Evolutionary conservation across 495 filamentous ascomycete genomes (phyloP).

Genomic region (Parmelia sp.): DNA sequence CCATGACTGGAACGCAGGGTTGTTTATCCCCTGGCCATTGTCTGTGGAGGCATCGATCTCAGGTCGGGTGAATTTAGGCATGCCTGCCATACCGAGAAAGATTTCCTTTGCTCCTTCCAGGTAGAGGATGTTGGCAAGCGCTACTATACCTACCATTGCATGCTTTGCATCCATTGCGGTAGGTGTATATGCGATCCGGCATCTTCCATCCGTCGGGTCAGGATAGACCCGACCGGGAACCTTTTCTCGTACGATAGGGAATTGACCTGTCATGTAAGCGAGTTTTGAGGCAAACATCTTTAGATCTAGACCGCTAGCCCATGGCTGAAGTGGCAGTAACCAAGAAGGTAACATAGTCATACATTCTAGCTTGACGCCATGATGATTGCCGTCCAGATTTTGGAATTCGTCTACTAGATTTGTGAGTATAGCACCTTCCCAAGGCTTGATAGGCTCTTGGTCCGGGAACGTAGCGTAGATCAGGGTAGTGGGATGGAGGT

Average conservation of each 20-base stretch:
- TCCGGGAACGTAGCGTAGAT: conserved; percentile 58
- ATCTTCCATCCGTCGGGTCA: conserved; percentile 59
- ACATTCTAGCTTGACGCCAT: conserved; percentile 76
- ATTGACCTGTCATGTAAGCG: conserved; percentile 58
- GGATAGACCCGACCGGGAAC: conserved; percentile 68
- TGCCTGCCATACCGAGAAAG: conserved; percentile 50
- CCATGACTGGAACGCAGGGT: conserved; percentile 63
- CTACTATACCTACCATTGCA: conserved; percentile 64
- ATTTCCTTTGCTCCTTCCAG: conserved; percentile 74
- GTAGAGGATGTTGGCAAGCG: conserved; percentile 67
- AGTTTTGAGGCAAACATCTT: conserved; percentile 59
- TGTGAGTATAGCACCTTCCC: conserved; percentile 78
- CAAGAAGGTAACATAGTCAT: conserved; percentile 59
- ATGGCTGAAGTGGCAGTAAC: conserved; percentile 53
- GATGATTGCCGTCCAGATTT: conserved; percentile 71
- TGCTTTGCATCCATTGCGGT: conserved; percentile 64
- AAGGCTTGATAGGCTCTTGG: conserved; percentile 51
- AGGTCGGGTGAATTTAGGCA: conserved; percentile 61
- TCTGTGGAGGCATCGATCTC: conserved; percentile 23
- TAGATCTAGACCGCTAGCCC: conserved; percentile 57
- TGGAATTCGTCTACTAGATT: conserved; percentile 70
- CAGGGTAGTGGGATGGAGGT: conserved; percentile 68
- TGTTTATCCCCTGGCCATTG: conserved; percentile 45
- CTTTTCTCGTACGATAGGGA: conserved; percentile 65
- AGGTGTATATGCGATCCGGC: conserved; percentile 59